Base-by-base conservation (phyloP, 1,284 basidiomycete species). In the Lentinus polychrous region DNA sequence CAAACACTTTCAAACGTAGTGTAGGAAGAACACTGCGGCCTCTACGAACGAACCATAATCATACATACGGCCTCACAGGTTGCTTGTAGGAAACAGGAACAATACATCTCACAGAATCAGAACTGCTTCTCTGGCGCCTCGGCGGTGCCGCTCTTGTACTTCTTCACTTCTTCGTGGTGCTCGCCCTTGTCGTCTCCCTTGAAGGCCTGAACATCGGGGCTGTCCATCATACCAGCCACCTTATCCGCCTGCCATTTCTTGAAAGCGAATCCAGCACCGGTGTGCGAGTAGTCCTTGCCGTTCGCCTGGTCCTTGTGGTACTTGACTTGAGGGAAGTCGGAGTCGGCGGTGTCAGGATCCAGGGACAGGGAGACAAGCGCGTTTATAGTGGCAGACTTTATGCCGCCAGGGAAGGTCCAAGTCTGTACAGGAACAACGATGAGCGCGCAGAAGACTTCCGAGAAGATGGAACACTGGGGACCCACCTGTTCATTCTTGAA, bases 251-350 rank as follows among this genome's bases (percentile, higher is more conserved):
- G 60, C 61, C 60, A 65, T 50, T 63, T 62, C 50, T 65, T 63
- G 58, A 65, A 62, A 15, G 56, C 55, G 50, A 63, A 65, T 3
- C 61, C 62, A 7, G 62, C 43, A 1, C 63, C 61, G 24, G 60
- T 57, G 52, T 65, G 63, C 5, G 61, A 64, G 51, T 65, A 64
- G 53, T 66, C 63, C 52, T 64, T 63, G 43, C 53, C 52, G 51
- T 66, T 65, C 23, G 63, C 63, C 49, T 66, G 61, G 45, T 66
- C 59, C 52, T 66, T 65, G 52, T 66, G 62, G 52, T 65, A 64
- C 54, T 65, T 65, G 54, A 65, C 49, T 42, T 60, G 61, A 17
- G 55, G 54, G 31, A 66, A 65, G 46, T 65, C 61, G 14, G 61
- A 61, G 50, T 64, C 57, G 17, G 56, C 58, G n/a, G 59, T 59